Evolutionary conservation across 768 basidiomycete genomes (phyloP).

Genomic region (Pisolithus marmoratus): DNA sequence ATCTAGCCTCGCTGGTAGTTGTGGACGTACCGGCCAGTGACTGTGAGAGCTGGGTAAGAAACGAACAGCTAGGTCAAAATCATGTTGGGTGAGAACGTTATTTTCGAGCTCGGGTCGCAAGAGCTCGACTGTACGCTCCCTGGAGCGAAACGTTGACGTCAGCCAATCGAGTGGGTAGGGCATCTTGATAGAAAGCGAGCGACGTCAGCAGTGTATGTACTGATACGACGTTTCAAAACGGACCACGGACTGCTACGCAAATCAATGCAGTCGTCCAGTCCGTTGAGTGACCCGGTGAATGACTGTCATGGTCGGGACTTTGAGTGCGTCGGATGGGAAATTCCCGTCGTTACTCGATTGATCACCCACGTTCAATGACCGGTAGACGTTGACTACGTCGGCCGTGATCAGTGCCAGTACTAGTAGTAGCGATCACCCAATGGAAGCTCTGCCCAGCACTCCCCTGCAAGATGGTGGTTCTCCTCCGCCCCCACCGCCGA

Average conservation of each 20-base stretch:
- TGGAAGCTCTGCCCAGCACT: conserved; percentile 26
- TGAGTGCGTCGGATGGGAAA: too few species aligned
- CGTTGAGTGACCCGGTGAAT: too few species aligned
- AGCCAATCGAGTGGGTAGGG: conserved; percentile 34
- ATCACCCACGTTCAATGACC: neutral
- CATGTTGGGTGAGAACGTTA: conserved; percentile 30
- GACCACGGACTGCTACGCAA: too few species aligned
- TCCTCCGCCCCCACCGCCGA: conserved; percentile 17
- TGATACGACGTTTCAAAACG: too few species aligned
- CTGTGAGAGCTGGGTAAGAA: conserved; percentile 50
- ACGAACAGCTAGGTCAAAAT: conserved; percentile 48
- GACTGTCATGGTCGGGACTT: too few species aligned
- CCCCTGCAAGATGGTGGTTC: conserved; percentile 3
- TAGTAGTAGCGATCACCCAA: too few species aligned
- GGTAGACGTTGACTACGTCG: neutral
- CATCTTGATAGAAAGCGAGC: conserved; percentile 9
- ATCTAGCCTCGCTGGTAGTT: neutral
- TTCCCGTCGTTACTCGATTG: too few species aligned
- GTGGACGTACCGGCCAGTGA: conserved; percentile 37
- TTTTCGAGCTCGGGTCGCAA: conserved; percentile 27
- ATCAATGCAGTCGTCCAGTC: too few species aligned
- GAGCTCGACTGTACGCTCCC: conserved; percentile 26
- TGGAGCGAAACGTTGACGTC: conserved; percentile 40
- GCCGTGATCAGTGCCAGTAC: neutral
- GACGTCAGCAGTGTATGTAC: neutral